Base-by-base conservation (phyloP, 2,329 filamentous ascomycete genomes). In the Beauveria scarabaeidicola region DNA sequence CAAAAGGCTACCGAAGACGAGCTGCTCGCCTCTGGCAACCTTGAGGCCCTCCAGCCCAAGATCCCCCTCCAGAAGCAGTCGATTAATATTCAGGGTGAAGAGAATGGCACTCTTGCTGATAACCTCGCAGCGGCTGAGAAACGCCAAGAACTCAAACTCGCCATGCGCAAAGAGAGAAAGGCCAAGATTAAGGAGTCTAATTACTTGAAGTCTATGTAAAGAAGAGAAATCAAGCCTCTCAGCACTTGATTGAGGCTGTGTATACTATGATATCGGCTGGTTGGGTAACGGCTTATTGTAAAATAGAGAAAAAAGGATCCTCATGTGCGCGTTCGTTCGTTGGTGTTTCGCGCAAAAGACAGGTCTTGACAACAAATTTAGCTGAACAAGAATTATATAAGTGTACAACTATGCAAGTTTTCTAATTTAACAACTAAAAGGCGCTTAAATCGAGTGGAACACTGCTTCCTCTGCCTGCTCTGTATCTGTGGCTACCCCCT, bases 391-490 rank as follows among this genome's bases (percentile, higher is more conserved):
- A 19, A 8, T 17, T 17, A 47, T 46, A n/a, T 27, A 9, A 32
- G 9, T 46, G 41, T 46, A 40, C 29, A 56, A 48, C 4, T 48
- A 40, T 38, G 43, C 69, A 66, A 41, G 1, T 47, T n/a, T 50
- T 19, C 38, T 36, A 38, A 46, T 23, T 7, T 25, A 21, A 58
- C 25, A 10, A 51, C 67, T 61, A 73, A 23, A 88, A 79, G 15
- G 81, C 78, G 64, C 78, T 84, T 69, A 99, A 74, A 77, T 97
- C 90, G 66, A 97, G 77, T 32, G 94, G 94, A 65, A 97, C 92
- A 77, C 90, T 97, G 75, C 91, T 97, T 36, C 91, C 93, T 69
- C 93, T 83, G 9, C 94, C 94, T 40, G 94, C 94, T 63, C 93
- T 81, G 73, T 97, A 99, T 70, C 84, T 85, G 71, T 88, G 91